phyloP scores from a whole-genome alignment of 1,139 yeast genomes.

The Wickerhamiella pararugosa region DNA sequence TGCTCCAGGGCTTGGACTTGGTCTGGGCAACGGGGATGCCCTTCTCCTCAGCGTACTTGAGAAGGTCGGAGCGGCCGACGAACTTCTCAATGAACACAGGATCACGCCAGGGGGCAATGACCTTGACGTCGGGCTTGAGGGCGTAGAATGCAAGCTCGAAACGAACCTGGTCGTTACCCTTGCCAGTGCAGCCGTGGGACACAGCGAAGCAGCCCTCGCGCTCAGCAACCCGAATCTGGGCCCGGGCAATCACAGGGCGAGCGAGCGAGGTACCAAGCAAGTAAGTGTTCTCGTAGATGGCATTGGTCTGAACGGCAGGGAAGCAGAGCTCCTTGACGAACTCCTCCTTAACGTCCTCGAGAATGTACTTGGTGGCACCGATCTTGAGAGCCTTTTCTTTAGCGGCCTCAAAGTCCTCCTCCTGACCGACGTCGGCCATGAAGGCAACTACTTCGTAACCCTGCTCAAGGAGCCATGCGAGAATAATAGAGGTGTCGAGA shows the following conservation, averaged over 20 bases:
- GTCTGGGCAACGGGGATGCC: slow-evolving; percentile 92
- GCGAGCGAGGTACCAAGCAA: slow-evolving; percentile 93
- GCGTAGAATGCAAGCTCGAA: slow-evolving; percentile 95
- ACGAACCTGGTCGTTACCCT: slow-evolving; percentile 98
- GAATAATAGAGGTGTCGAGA: slow-evolving; percentile 90
- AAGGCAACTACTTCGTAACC: slow-evolving; percentile 97
- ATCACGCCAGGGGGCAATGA: slow-evolving; percentile 98
- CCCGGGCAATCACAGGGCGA: slow-evolving; percentile 96
- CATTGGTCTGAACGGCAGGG: slow-evolving; percentile 96
- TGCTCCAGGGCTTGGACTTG: slow-evolving; percentile 98
- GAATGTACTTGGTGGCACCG: slow-evolving; percentile 92
- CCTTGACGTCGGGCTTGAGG: slow-evolving; percentile 88
- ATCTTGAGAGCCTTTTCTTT: slow-evolving; percentile 89
- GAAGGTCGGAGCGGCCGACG: slow-evolving; percentile 92
- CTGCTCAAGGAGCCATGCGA: slow-evolving; percentile 95
- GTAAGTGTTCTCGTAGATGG: slow-evolving; percentile 93
- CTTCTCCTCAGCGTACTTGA: slow-evolving; percentile 85
- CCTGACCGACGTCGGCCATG: slow-evolving; percentile 97
- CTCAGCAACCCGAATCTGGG: slow-evolving; percentile 93
- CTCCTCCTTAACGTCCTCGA: slow-evolving; percentile 88
- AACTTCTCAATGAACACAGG: slow-evolving; percentile 89
- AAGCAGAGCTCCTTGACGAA: slow-evolving; percentile 82
- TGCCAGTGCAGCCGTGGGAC: slow-evolving; percentile 98
- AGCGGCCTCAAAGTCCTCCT: slow-evolving; percentile 97
- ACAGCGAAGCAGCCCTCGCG: slow-evolving; percentile 97